Evolutionary conservation across 495 filamentous ascomycete genomes (phyloP).

Genomic region (Penicillium flavigenum): DNA sequence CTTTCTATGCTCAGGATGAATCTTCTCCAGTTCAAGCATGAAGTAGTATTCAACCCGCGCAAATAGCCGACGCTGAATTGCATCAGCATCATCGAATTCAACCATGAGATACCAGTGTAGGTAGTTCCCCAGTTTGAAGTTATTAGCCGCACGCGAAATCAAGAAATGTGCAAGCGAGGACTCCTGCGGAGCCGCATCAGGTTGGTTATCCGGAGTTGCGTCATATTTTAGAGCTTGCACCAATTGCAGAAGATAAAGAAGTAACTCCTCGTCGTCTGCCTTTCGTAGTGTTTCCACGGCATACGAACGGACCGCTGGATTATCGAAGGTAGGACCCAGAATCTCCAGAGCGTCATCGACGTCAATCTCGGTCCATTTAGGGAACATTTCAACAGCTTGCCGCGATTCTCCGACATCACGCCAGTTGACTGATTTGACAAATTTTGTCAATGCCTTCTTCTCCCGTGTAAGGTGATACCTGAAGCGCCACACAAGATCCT

Average conservation of each 20-base stretch:
- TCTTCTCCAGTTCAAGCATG: conserved; percentile 72
- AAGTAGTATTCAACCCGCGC: conserved; percentile 92
- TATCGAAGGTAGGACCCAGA: conserved; percentile 88
- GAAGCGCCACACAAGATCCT: conserved; percentile 96
- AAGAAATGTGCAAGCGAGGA: conserved; percentile 90
- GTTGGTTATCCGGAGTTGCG: conserved; percentile 58
- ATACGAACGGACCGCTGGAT: conserved; percentile 82
- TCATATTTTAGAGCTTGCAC: conserved; percentile 98
- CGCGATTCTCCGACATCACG: conserved; percentile 79
- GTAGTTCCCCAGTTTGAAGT: conserved; percentile 88
- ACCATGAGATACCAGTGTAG: conserved; percentile 99
- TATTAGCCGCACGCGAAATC: conserved; percentile 78
- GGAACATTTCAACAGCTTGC: conserved; percentile 84
- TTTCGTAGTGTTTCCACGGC: conserved; percentile 90
- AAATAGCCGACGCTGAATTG: conserved; percentile 78
- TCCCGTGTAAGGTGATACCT: conserved; percentile 89
- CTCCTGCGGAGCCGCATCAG: conserved; percentile 66
- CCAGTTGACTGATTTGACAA: conserved; percentile 97
- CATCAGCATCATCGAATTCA: conserved; percentile 82
- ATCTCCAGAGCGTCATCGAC: conserved; percentile 96
- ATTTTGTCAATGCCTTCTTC: conserved; percentile 92
- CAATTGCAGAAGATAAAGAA: conserved; percentile 89
- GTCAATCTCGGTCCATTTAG: conserved; percentile 96
- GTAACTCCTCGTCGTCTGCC: conserved; percentile 88
- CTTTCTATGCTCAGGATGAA: conserved; percentile 64